Evolutionary conservation across 192 early-diverging fungal genomes (phyloP).

Genomic region (Coemansia sp.): DNA sequence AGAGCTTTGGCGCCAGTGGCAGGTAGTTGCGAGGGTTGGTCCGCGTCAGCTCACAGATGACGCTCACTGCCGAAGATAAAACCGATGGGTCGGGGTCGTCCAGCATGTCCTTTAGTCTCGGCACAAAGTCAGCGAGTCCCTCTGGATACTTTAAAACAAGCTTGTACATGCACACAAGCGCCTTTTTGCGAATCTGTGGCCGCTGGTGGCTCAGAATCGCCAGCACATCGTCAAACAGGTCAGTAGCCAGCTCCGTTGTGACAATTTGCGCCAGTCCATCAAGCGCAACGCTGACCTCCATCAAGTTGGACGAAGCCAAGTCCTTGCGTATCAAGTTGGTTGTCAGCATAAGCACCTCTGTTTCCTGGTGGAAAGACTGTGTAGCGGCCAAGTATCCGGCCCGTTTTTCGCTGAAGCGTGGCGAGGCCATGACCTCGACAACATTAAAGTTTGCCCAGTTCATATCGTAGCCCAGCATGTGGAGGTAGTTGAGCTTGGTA

Average conservation of each 20-base stretch:
- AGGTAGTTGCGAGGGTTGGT: slow-evolving; percentile 92
- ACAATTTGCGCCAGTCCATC: slow-evolving; percentile 91
- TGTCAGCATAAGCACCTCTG: slow-evolving; percentile 93
- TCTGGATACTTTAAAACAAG: slow-evolving; percentile 90
- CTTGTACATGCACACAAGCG: slow-evolving; percentile 81
- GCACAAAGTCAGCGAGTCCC: slow-evolving; percentile 74
- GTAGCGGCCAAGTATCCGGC: slow-evolving; percentile 90
- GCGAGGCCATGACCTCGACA: slow-evolving; percentile 93
- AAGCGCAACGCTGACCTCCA: slow-evolving; percentile 87
- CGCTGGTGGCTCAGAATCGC: slow-evolving; percentile 89
- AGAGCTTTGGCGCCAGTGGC: slow-evolving; percentile 91
- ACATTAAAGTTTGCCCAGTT: slow-evolving; percentile 95
- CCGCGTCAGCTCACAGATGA: slow-evolving; percentile 93
- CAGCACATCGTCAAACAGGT: slow-evolving; percentile 80
- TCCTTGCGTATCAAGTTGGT: slow-evolving; percentile 99
- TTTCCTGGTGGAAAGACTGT: slow-evolving; percentile 86
- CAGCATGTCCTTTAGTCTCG: slow-evolving; percentile 78
- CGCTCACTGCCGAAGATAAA: slow-evolving; percentile 88
- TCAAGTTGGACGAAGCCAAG: slow-evolving; percentile 72
- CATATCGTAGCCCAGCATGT: slow-evolving; percentile 98
- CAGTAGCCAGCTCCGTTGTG: slow-evolving; percentile 84
- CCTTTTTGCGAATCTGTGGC: slow-evolving; percentile 90
- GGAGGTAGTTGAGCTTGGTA: slow-evolving; percentile 84
- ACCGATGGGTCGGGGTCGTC: slow-evolving; percentile 93
- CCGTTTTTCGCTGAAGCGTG: slow-evolving; percentile 80